These are phyloP conservation scores for Kwoniella mangroviensis DNA, from an alignment of 768 basidiomycete species.

Conservation along the genomic window DNA sequence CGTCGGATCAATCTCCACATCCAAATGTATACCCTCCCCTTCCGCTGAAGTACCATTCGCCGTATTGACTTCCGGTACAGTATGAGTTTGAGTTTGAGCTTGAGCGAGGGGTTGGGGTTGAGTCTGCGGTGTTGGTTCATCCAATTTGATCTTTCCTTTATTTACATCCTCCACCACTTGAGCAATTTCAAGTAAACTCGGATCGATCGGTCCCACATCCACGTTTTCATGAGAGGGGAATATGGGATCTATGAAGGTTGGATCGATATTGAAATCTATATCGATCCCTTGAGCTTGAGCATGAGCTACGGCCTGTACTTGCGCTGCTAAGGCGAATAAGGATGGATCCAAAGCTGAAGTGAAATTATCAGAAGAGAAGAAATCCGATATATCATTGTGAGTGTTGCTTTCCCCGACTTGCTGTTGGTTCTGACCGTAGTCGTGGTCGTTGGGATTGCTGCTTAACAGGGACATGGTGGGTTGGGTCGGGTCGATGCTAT, in stretches of 20 bases:
- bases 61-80: too few relatives aligned
- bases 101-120: too few relatives aligned
- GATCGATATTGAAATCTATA: slow-evolving; percentile 23
- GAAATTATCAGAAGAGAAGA: neutral
- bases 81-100: neutral
- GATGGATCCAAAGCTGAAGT: slow-evolving; percentile 13
- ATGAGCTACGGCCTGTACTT: slow-evolving; percentile 23
- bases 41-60: neutral
- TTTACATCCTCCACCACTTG: slow-evolving; percentile 44
- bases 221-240: neutral
- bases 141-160: slow-evolving; percentile 28
- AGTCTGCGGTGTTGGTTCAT: neutral
- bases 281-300: slow-evolving; percentile 23
- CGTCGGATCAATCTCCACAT: slow-evolving; percentile 47
- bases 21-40: slow-evolving; percentile 8
- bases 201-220: slow-evolving; percentile 32
- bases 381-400: neutral
- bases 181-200: slow-evolving; percentile 42
- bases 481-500: slow-evolving; percentile 9
- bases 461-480: neutral
- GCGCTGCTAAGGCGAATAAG: slow-evolving; percentile 17
- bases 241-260: slow-evolving; percentile 5
- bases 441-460: neutral
- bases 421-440: slow-evolving; percentile 6
- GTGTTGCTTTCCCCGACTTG: neutral